A percentile compares a stretch with the other conserved stretches of the same genome.
Conservation (phyloP, 805 yeast genomes). For the Candida caryicola region DNA sequence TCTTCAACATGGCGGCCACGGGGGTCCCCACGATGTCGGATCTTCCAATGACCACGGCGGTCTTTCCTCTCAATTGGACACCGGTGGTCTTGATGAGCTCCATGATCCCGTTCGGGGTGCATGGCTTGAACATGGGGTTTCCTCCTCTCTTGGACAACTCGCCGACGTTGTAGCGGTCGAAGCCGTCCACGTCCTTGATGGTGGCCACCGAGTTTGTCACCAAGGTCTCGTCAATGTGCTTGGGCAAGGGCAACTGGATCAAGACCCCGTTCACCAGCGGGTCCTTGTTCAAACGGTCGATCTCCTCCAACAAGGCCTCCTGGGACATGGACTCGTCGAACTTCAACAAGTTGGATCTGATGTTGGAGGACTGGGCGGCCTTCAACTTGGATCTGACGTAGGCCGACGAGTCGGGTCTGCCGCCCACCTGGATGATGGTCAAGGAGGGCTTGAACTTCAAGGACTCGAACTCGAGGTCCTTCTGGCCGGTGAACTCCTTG, state of each 20-base stretch:
- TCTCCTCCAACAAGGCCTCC: constrained; percentile 54
- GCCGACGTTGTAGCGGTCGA: constrained; percentile 84
- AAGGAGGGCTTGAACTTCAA: constrained; percentile 66
- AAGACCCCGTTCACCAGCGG: constrained; percentile 79
- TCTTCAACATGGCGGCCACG: constrained; percentile 76
- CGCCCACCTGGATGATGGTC: constrained; percentile 87
- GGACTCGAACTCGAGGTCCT: constrained; percentile 22
- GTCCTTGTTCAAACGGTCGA: constrained; percentile 68
- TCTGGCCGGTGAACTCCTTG: constrained; percentile 15
- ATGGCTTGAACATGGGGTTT: constrained; percentile 77
- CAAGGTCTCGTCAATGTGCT: constrained; percentile 69
- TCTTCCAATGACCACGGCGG: constrained; percentile 90
- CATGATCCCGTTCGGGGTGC: constrained; percentile 94
- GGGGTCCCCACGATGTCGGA: constrained; percentile 97
- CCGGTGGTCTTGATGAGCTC: constrained; percentile 70
- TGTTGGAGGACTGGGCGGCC: constrained; percentile 83
- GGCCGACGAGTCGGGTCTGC: constrained; percentile 84
- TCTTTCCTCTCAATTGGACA: constrained; percentile 68
- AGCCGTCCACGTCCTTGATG: constrained; percentile 93
- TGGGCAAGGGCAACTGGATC: constrained; percentile 88
- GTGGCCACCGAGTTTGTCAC: constrained; percentile 80
- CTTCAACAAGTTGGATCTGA: constrained; percentile 62
- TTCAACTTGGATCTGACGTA: constrained; percentile 89
- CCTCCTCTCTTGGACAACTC: constrained; percentile 89
- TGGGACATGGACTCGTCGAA: constrained; percentile 63